These are phyloP conservation scores for Fusarium vanettenii DNA, from an alignment of 2,329 filamentous ascomycete genomes.

Conservation along the genomic window DNA sequence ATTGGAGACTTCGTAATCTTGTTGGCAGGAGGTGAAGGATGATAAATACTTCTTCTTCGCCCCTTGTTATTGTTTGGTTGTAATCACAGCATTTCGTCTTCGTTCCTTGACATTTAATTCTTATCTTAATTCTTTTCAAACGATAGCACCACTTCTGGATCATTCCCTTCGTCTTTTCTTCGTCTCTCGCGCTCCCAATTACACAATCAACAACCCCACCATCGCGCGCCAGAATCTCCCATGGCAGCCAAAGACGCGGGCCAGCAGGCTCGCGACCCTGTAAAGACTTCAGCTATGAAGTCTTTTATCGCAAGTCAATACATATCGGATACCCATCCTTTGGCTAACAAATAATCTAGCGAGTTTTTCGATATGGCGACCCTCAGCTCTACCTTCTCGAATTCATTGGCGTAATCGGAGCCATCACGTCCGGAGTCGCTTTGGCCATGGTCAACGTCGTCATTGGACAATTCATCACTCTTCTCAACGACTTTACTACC, in stretches of 20 bases:
- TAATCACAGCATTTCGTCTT: background rate
- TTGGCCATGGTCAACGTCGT: constrained; percentile 46
- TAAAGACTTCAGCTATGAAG: background rate
- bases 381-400: background rate
- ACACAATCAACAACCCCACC: background rate
- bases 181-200: background rate
- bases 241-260: background rate
- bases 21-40: background rate
- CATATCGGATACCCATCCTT: rapidly evolving
- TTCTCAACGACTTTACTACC: constrained; percentile 32
- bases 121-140: background rate
- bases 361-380: background rate
- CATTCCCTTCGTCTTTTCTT: background rate
- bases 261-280: background rate
- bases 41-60: background rate
- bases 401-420: background rate
- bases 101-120: background rate
- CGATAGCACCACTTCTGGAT: background rate
- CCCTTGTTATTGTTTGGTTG: background rate
- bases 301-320: background rate
- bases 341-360: background rate
- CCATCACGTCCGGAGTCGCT: constrained; percentile 30
- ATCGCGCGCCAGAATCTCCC: background rate
- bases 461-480: constrained; percentile 42
- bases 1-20: background rate